Evolutionary conservation across 116 monocot genomes (phyloP).

Genomic region (Dioscorea cayenensis): DNA sequence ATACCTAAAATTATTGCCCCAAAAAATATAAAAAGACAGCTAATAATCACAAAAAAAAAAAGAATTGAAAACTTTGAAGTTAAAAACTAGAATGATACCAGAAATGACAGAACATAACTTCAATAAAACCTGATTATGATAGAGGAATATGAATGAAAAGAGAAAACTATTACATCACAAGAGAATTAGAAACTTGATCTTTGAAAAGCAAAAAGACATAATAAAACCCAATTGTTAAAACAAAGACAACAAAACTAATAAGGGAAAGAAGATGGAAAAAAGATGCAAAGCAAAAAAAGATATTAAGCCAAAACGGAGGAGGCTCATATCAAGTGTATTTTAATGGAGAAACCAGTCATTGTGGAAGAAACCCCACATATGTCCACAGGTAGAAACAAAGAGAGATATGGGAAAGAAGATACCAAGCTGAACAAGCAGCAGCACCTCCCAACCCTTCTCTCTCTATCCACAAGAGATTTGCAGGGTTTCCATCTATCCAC

Average conservation of each 20-base stretch:
- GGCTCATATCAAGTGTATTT: slow-evolving; percentile 39
- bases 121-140: background rate
- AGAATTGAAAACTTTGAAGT: no score
- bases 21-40: no score
- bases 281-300: background rate
- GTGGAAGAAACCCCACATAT: slow-evolving; percentile 12
- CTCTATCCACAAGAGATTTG: background rate
- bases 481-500: slow-evolving; percentile 8
- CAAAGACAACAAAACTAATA: background rate
- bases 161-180: no score
- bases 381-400: background rate
- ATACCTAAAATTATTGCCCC: no score
- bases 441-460: slow-evolving; percentile 9
- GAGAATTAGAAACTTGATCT: no score
- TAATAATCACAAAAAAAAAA: no score
- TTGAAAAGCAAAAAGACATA: background rate
- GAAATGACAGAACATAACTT: no score
- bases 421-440: slow-evolving; percentile 14
- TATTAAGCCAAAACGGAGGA: background rate
- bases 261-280: background rate
- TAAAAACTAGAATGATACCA: no score
- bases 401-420: slow-evolving; percentile 1
- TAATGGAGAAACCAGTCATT: slow-evolving; percentile 11
- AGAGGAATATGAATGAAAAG: background rate
- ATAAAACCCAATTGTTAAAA: background rate